phyloP scores from a whole-genome alignment of 2,329 filamentous ascomycete species.

The Claviceps digitariae region DNA sequence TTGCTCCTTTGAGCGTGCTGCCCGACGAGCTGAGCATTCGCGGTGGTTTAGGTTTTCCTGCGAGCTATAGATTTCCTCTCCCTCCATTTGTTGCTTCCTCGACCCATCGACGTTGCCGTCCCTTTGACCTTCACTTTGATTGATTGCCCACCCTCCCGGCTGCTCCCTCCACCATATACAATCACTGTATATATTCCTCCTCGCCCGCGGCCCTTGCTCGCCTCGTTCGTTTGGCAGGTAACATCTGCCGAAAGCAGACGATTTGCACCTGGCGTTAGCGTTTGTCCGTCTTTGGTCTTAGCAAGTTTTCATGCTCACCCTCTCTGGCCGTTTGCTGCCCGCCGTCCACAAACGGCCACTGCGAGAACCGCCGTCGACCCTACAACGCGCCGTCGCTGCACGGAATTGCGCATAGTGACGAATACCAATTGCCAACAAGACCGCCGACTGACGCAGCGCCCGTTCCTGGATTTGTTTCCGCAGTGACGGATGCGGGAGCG shows the following conservation, averaged over 20 bases:
- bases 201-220: neutral
- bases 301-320: neutral
- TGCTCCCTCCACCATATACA: neutral
- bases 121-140: neutral
- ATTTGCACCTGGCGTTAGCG: neutral
- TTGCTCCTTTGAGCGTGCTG: neutral
- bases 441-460: neutral
- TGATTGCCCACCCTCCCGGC: neutral
- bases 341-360: neutral
- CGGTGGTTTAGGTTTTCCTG: neutral
- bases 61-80: neutral
- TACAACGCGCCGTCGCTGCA: neutral
- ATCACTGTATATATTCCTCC: neutral
- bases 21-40: neutral
- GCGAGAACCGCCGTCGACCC: neutral
- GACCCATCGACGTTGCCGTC: neutral
- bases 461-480: conserved; percentile 7
- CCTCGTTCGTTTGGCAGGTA: neutral
- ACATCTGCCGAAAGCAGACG: neutral
- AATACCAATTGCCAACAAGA: neutral
- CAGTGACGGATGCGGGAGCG: conserved; percentile 11
- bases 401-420: neutral
- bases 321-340: neutral
- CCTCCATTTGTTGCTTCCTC: neutral
- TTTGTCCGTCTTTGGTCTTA: neutral